Base-by-base conservation (phyloP, 306 rosid genomes). In the Citrullus colocynthis region DNA sequence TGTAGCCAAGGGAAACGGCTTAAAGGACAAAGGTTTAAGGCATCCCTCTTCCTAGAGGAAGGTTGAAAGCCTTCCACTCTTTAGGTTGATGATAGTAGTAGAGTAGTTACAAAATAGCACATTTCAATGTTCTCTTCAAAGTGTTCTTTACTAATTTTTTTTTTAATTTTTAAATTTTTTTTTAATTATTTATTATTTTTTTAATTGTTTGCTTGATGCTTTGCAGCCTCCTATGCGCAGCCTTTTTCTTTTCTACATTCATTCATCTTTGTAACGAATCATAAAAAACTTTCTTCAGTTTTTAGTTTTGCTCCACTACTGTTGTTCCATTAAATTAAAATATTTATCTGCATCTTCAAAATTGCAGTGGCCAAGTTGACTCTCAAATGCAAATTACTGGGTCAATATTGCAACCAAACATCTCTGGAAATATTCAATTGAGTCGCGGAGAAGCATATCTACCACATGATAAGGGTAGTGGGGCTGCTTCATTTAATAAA, bases 401-500 rank as follows among this genome's bases (percentile, higher is more conserved):
- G 77, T 93, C 98, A 8, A 90, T 93, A 75, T 87, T 91, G 87
- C 91, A 91, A 90, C 98, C 93, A 63, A 88, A 88, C 79, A 91
- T 93, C 60, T 89, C 98, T 81, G 98, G 96, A 78, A 91, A 79
- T 71, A 88, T 93, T 75, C 92, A 93, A 86, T 79, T 91, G 85
- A 90, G 98, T 88, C 96, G 87, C 6, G 98, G 98, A 81, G 98
- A 93, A 86, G 98, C 98, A 84, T 93, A 93, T 88, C 84, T 93
- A 71, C 98, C 98, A 13, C 98, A 93, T 57, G 98, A 93, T 79
- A 91, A 86, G 90, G 97, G 98, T 65, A 81, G 88, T 82, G 91
- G 88, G 80, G 84, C 90, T 83, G 80, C 92, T 76, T 74, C 82
- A 41, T 83, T 90, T 79, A 84, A 83, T 84, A 87, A 92, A 91